Conservation (phyloP, 164 flowering plant species). For the Brasenia schreberi region DNA sequence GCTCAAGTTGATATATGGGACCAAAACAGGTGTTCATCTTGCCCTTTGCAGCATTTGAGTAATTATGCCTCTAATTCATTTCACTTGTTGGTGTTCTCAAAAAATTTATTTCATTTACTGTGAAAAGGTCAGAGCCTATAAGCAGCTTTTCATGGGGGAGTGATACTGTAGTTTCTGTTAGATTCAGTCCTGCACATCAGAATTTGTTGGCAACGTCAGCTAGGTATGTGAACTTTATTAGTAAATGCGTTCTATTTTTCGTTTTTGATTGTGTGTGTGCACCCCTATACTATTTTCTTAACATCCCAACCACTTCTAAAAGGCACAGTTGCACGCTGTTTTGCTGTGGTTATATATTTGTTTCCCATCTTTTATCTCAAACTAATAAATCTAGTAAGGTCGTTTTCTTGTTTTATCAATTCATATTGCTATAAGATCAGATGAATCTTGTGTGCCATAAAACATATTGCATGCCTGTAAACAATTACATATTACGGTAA, state of each 20-base stretch:
- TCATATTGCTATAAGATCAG: no score
- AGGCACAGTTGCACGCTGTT: not conserved
- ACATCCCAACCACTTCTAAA: no score
- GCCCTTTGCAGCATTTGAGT: not conserved
- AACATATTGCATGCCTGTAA: no score
- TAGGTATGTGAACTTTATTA: slow-evolving; percentile 30
- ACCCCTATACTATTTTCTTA: no score
- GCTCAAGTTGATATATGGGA: slow-evolving; percentile 96
- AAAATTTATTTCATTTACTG: not conserved
- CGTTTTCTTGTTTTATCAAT: no score
- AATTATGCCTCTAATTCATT: not conserved
- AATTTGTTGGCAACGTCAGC: slow-evolving; percentile 71
- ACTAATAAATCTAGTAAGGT: no score
- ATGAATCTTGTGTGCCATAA: no score
- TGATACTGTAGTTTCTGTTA: slow-evolving; percentile 60
- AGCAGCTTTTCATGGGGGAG: slow-evolving; percentile 75
- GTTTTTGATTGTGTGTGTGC: no score
- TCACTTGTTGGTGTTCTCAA: no score
- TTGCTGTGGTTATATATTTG: not conserved
- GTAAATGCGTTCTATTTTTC: no score
- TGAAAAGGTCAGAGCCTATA: slow-evolving; percentile 72
- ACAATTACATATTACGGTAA: no score
- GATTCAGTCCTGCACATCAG: slow-evolving; percentile 89
- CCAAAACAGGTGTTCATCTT: slow-evolving; percentile 56
- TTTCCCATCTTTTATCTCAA: not conserved